phyloP scores from a whole-genome alignment of 2,329 filamentous ascomycete genomes.

The Pseudogymnoascus sp. region DNA sequence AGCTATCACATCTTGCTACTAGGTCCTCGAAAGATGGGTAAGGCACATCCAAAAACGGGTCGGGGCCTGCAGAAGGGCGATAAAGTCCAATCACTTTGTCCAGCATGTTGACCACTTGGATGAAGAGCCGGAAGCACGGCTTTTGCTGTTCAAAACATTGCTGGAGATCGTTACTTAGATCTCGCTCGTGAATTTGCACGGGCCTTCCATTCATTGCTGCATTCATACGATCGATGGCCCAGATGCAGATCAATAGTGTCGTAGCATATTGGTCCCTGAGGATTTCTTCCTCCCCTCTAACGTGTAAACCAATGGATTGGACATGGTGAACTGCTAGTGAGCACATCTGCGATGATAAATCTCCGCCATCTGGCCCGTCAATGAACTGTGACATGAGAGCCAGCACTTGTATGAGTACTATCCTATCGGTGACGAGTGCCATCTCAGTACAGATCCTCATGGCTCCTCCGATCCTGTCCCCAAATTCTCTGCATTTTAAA shows the following conservation, averaged over 20 bases:
- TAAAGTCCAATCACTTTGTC: constrained; percentile 56
- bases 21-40: constrained; percentile 29
- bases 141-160: no score
- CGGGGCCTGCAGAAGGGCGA: constrained; percentile 38
- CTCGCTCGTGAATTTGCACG: no score
- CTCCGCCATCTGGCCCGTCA: constrained; percentile 34
- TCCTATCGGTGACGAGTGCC: constrained; percentile 46
- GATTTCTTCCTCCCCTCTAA: constrained; percentile 32
- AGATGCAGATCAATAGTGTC: no score
- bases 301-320: constrained; percentile 49
- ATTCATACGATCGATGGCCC: no score
- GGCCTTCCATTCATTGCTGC: no score
- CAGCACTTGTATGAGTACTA: constrained; percentile 48
- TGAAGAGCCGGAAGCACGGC: no score
- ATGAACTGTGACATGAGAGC: constrained; percentile 50
- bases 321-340: constrained; percentile 50
- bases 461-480: constrained; percentile 18
- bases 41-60: constrained; percentile 17
- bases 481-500: constrained; percentile 20
- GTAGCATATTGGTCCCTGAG: constrained; percentile 30
- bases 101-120: constrained; percentile 37
- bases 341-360: constrained; percentile 47
- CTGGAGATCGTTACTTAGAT: no score
- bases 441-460: constrained; percentile 38
- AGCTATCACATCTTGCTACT: constrained; percentile 17